Evolutionary conservation across 2,329 filamentous ascomycete genomes (phyloP), one percentile per base, ranked within the genome.

Genomic region (Trichoderma sp.): DNA sequence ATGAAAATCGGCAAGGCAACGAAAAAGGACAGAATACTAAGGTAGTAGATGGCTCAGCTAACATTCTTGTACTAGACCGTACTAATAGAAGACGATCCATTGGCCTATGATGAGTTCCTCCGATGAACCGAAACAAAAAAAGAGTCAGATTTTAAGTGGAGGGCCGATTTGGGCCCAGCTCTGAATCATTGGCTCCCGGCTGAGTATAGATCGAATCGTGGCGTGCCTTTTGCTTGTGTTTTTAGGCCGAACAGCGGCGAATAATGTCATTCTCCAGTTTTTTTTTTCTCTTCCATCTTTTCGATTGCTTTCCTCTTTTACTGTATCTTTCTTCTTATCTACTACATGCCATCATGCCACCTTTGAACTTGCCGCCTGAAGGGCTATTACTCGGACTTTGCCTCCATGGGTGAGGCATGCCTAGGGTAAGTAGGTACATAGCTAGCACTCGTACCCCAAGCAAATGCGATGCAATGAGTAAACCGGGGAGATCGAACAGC

Each of bases 201-300:
- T 34, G 26, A 14, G 28, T 30, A n/a, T 12, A 24, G 6, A 30
- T 5, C 6, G 28, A 9, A 9, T 17, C 47, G 61, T 63, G 61
- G 61, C 52, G 51, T 30, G 30, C 30, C 30, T 30, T 5, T 7
- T 30, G 7, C 30, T 30, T 30, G 7, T 24, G 21, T 24, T 28
- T 21, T 28, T 21, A 39, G 47, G 58, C 58, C 58, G 58, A 61
- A 50, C 14, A 50, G 19, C 57, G 57, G 57, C 57, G 57, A 47
- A 30, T 30, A 45, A 57, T 28, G 10, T 9, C 43, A n/a, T 15
- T 41, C 28, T 24, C 34, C 54, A 45, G 17, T 45, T 45, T 45
- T 45, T 19, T 45, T 3, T 19, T 45, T 45, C 19, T 7, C n/a
- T 14, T 43, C 17, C 14, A 44, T n/a, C 21, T 24, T 44, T 44